Evolutionary conservation across 2,329 filamentous ascomycete species (phyloP).

Genomic region (Colletotrichum gloeosporioides): DNA sequence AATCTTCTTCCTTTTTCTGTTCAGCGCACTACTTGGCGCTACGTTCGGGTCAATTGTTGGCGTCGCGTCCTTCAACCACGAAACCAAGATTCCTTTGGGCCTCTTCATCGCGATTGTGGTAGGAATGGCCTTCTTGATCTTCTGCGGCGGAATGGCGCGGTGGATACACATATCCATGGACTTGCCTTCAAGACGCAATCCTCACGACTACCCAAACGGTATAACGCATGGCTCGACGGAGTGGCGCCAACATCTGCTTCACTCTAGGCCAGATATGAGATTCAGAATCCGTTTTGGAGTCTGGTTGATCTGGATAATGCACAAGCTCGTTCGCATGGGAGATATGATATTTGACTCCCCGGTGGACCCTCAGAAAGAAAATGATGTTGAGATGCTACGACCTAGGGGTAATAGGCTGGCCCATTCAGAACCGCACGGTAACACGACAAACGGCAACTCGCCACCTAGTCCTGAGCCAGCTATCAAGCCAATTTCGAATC

Average conservation of each 20-base stretch:
- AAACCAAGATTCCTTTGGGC: not conserved
- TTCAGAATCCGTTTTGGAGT: not conserved
- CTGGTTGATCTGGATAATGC: not conserved
- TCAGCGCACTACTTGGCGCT: not conserved
- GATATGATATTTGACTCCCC: not conserved
- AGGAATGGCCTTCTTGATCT: not conserved
- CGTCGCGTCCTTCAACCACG: not conserved
- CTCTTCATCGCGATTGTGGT: not conserved
- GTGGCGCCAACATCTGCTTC: not conserved
- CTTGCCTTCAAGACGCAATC: not conserved
- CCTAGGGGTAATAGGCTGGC: not conserved
- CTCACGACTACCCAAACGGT: not conserved
- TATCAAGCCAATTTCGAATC: not conserved
- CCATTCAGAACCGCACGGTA: not conserved
- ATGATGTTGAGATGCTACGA: not conserved
- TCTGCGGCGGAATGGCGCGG: not conserved
- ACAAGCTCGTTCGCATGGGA: not conserved
- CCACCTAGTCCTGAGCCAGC: not conserved
- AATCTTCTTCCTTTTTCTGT: not conserved
- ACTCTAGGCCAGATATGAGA: not conserved
- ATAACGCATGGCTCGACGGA: not conserved
- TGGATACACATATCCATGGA: not conserved
- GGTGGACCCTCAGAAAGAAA: not conserved
- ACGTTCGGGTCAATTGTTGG: not conserved
- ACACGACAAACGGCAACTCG: not conserved